phyloP scores from a whole-genome alignment of 1,284 basidiomycete genomes.

The Cutaneotrichosporon sp. region DNA sequence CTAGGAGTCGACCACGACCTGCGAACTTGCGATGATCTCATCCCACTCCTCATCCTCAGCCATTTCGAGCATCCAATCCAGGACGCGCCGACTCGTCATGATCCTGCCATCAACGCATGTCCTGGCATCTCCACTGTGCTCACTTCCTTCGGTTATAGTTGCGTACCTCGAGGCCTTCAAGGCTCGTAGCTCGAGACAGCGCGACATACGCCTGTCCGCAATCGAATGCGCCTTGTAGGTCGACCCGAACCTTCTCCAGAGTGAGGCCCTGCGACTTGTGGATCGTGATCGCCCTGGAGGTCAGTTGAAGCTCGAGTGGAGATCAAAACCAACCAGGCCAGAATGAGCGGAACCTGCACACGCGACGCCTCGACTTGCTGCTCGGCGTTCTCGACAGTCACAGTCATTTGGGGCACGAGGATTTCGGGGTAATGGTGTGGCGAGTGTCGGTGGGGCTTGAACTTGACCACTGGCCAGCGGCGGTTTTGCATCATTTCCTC shows the following conservation, averaged over 20 bases:
- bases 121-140: neutral
- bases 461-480: constrained; percentile 33
- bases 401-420: neutral
- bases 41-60: constrained; percentile 9
- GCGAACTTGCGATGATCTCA: neutral
- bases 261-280: constrained; percentile 49
- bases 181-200: constrained; percentile 32
- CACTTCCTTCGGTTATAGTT: neutral
- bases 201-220: constrained; percentile 42
- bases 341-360: constrained; percentile 12
- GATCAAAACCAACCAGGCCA: constrained; percentile 13
- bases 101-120: constrained; percentile 6
- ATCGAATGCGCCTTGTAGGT: constrained; percentile 51
- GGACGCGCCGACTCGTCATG: constrained; percentile 5
- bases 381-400: constrained; percentile 2
- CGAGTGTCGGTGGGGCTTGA: constrained; percentile 16
- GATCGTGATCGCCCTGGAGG: constrained; percentile 34
- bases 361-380: constrained; percentile 1
- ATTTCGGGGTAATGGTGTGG: neutral
- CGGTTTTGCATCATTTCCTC: neutral
- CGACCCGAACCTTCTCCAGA: constrained; percentile 64
- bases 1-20: constrained; percentile 2
- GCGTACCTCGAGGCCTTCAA: constrained; percentile 30
- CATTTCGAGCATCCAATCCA: constrained; percentile 8
- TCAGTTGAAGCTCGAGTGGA: neutral